A percentile compares a stretch with the other conserved stretches of the same genome.
phyloP scores from a whole-genome alignment of 2,329 filamentous ascomycete genomes.

The Ramichloridium luteum region DNA sequence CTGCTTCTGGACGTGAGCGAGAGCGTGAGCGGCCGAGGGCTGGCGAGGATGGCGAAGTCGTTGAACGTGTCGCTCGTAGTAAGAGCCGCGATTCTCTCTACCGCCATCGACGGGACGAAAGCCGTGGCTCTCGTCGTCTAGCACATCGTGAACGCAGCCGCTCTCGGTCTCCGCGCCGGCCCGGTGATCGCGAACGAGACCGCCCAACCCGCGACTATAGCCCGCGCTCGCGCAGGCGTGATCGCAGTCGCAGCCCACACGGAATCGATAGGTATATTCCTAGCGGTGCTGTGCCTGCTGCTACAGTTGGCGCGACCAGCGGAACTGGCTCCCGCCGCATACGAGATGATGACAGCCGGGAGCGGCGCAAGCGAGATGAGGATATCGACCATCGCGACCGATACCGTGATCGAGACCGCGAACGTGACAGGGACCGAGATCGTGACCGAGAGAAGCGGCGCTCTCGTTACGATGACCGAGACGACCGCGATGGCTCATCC shows the following conservation, averaged over 20 bases:
- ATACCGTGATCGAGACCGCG: conserved; percentile 8
- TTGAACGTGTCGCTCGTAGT: conserved; percentile 16
- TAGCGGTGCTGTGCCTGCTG: conserved; percentile 16
- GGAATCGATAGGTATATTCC: conserved; percentile 31
- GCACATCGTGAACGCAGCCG: conserved; percentile 12
- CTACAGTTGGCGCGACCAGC: conserved; percentile 9
- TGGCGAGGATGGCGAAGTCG: conserved; percentile 22
- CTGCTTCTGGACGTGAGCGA: too few species aligned
- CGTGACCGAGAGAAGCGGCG: conserved; percentile 7
- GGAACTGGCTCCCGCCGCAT: conserved; percentile 14
- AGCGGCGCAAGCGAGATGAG: conserved; percentile 6
- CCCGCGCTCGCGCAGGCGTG: conserved; percentile 14
- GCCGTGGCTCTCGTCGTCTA: conserved; percentile 15
- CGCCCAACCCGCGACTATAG: conserved; percentile 8
- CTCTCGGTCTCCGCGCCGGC: conserved; percentile 14
- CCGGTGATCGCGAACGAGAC: conserved; percentile 8
- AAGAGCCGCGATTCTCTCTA: conserved; percentile 11
- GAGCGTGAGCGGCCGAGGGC: conserved; percentile 5
- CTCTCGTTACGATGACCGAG: conserved; percentile 15
- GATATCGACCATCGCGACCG: conserved; percentile 13
- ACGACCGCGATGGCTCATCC: conserved; percentile 15
- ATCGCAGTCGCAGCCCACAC: conserved; percentile 18
- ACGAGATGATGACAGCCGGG: conserved; percentile 6
- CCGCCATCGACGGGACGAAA: conserved; percentile 14
- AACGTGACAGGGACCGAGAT: conserved; percentile 10